These are phyloP conservation scores for Houttuynia cordata DNA, from an alignment of 164 flowering plant genomes.

Conservation along the genomic window DNA sequence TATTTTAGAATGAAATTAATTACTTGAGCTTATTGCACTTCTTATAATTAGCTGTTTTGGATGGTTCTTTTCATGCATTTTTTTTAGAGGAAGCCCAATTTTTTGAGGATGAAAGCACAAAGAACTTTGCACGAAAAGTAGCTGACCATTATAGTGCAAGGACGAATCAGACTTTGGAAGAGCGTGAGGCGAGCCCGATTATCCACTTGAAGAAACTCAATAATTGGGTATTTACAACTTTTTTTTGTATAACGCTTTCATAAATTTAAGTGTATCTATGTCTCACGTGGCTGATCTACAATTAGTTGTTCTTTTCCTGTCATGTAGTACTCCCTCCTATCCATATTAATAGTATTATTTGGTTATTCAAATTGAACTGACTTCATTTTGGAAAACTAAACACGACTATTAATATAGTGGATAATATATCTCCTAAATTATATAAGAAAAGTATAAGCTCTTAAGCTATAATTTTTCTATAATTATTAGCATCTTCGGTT, in stretches of 20 bases:
- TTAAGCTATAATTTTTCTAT: too few relatives aligned
- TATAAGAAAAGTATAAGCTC: too few relatives aligned
- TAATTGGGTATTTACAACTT: conserved; percentile 55
- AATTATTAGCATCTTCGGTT: too few relatives aligned
- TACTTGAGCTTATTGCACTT: not conserved
- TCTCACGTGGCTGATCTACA: not conserved
- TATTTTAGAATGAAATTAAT: too few relatives aligned
- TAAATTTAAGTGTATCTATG: not conserved
- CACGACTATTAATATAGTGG: too few relatives aligned
- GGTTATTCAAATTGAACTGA: too few relatives aligned
- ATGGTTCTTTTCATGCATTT: not conserved
- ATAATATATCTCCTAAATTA: too few relatives aligned
- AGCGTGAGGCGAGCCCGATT: conserved; percentile 85
- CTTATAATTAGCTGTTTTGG: not conserved
- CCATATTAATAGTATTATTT: too few relatives aligned
- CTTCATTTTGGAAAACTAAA: too few relatives aligned
- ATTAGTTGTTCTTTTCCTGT: not conserved
- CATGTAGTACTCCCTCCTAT: too few relatives aligned
- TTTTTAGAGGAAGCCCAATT: conserved; percentile 38
- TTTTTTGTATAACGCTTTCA: not conserved
- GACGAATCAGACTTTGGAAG: conserved; percentile 82
- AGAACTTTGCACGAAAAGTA: conserved; percentile 55
- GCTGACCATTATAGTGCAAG: conserved; percentile 96
- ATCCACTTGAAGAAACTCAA: conserved; percentile 90
- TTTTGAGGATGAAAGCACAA: conserved; percentile 59